These are phyloP conservation scores for Neoconidiobolus thromboides DNA, from an alignment of 371 early-diverging fungal genomes.

Conservation along the genomic window DNA sequence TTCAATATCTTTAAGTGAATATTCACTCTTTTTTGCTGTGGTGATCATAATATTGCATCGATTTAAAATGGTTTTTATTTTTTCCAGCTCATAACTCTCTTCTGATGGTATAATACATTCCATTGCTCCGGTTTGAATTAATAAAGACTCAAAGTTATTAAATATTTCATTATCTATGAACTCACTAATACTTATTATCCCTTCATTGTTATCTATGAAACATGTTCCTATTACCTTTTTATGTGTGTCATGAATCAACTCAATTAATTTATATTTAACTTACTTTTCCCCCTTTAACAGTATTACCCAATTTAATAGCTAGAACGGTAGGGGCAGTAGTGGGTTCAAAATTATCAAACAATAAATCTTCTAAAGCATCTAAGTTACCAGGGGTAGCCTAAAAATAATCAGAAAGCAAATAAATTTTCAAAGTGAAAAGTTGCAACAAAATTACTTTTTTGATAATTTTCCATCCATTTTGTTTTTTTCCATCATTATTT, in stretches of 20 bases:
- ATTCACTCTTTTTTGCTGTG: neutral
- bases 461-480: neutral
- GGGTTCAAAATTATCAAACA: constrained; percentile 53
- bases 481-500: constrained; percentile 20
- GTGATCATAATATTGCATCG: constrained; percentile 61
- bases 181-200: constrained; percentile 59
- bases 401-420: too few species aligned
- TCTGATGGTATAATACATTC: constrained; percentile 60
- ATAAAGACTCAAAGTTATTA: constrained; percentile 77
- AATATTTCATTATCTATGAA: constrained; percentile 83
- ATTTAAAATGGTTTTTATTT: constrained; percentile 40
- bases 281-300: constrained; percentile 16
- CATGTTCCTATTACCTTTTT: constrained; percentile 63
- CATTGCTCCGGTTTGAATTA: constrained; percentile 79
- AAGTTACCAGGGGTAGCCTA: constrained; percentile 87
- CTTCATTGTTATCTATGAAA: constrained; percentile 66
- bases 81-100: constrained; percentile 43
- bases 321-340: constrained; percentile 61
- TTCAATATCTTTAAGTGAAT: neutral
- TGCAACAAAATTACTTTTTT: neutral
- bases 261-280: neutral
- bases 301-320: constrained; percentile 23
- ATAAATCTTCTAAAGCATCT: constrained; percentile 69
- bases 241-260: neutral
- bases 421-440: neutral